Conservation (phyloP, 73 alveolate species). For the Paramecium sexaurelia region DNA sequence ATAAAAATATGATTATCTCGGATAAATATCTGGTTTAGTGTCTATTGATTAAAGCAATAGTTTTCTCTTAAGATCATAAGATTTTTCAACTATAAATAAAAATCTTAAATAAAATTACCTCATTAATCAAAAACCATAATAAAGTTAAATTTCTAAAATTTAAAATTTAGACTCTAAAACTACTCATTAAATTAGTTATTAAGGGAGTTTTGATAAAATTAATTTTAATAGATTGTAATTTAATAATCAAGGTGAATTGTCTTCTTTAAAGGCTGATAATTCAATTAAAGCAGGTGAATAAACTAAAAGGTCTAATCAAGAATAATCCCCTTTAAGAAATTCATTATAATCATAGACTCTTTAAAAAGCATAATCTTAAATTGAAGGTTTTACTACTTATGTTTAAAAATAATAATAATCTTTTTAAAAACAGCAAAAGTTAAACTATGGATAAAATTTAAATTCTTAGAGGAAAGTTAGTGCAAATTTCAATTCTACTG, state of each 20-base stretch:
- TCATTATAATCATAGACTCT: not conserved
- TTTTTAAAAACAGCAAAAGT: not conserved
- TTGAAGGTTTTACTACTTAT: conserved; percentile 23
- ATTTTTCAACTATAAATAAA: conserved; percentile 13
- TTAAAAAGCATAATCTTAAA: not conserved
- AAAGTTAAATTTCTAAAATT: not conserved
- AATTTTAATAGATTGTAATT: conserved; percentile 5
- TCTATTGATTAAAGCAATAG: conserved; percentile 20
- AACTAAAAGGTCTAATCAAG: not conserved
- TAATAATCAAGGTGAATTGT: not conserved
- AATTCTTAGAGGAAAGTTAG: conserved; percentile 18
- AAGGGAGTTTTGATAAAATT: conserved; percentile 18
- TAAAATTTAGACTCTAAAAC: not conserved
- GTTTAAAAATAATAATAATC: not conserved
- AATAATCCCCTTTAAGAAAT: conserved; percentile 6
- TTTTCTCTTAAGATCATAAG: not conserved
- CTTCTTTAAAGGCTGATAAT: conserved; percentile 2
- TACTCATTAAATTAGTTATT: not conserved
- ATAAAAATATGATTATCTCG: conserved; percentile 43
- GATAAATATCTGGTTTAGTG: conserved; percentile 37
- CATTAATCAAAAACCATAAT: not conserved
- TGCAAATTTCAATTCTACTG: conserved; percentile 42
- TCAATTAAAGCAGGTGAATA: not conserved
- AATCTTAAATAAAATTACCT: not conserved
- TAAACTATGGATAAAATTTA: not conserved